Evolutionary conservation across 208 protist species (phyloP).

Genomic region (Crithidia acanthocephali): DNA sequence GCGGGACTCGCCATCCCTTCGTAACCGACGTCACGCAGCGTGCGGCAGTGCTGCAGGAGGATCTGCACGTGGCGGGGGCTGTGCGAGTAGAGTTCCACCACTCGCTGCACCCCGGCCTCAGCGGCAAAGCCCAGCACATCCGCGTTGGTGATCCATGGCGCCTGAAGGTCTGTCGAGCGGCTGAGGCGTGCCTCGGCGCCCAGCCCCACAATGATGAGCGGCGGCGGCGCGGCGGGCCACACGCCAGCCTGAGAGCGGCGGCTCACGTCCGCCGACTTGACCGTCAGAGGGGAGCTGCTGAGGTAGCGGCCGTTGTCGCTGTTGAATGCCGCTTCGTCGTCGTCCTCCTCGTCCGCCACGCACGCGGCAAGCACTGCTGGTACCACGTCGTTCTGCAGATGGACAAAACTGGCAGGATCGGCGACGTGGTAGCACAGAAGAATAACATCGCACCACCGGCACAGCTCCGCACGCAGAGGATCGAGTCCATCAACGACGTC

Average conservation of each 20-base stretch:
- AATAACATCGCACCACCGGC: conserved; percentile 42
- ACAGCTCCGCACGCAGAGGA: conserved; percentile 43
- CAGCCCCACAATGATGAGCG: conserved; percentile 41
- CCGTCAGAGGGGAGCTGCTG: not conserved
- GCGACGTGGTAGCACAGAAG: conserved; percentile 41
- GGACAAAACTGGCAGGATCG: conserved; percentile 23
- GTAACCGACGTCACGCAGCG: conserved; percentile 21
- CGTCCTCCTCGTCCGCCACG: conserved; percentile 11
- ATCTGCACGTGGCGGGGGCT: conserved; percentile 26
- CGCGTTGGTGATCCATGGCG: conserved; percentile 1
- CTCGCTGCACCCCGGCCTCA: conserved; percentile 42
- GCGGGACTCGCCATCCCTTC: conserved; percentile 19
- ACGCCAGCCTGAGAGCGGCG: not conserved
- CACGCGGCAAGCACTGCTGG: conserved; percentile 25
- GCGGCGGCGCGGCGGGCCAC: conserved; percentile 15
- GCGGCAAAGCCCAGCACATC: conserved; percentile 36
- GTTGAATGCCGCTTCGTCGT: not conserved
- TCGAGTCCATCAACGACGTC: conserved; percentile 16
- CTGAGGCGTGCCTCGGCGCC: conserved; percentile 29
- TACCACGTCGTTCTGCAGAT: conserved; percentile 22
- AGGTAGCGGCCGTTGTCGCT: no score
- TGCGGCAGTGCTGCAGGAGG: conserved; percentile 21
- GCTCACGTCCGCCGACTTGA: not conserved
- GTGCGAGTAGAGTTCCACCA: conserved; percentile 43
- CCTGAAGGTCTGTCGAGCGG: not conserved